Conservation (phyloP, 1,284 basidiomycete species). For the Cutaneotrichosporon mucoides region DNA sequence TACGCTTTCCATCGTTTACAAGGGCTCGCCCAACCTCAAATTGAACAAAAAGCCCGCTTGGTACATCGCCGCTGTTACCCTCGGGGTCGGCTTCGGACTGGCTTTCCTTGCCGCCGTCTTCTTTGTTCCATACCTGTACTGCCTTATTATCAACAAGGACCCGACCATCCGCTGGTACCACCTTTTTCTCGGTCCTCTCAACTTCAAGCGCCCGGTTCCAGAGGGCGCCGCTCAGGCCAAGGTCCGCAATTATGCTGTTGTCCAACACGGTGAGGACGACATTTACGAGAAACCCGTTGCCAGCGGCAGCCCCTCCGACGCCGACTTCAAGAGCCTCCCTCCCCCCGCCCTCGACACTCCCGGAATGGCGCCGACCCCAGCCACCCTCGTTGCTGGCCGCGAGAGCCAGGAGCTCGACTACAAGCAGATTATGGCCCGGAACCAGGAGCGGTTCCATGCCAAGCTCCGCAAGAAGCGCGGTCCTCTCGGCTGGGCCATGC, state of each 20-base stretch:
- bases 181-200: slow-evolving; percentile 50
- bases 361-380: slow-evolving; percentile 1
- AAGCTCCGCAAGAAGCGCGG: slow-evolving; percentile 29
- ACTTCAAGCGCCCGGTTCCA: slow-evolving; percentile 44
- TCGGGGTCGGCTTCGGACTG: slow-evolving; percentile 49
- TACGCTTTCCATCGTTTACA: slow-evolving; percentile 49
- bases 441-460: slow-evolving; percentile 31
- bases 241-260: slow-evolving; percentile 26
- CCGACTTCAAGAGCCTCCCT: slow-evolving; percentile 23
- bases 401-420: slow-evolving; percentile 17
- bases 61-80: slow-evolving; percentile 44
- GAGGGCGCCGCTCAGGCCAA: slow-evolving; percentile 19
- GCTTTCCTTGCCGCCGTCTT: slow-evolving; percentile 47
- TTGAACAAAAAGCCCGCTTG: slow-evolving; percentile 44
- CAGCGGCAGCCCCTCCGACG: background rate
- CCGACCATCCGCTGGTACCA: slow-evolving; percentile 48
- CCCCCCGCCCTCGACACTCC: slow-evolving; percentile 19
- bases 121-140: slow-evolving; percentile 53
- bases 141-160: slow-evolving; percentile 51
- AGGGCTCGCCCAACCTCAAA: slow-evolving; percentile 50
- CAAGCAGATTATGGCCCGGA: slow-evolving; percentile 25
- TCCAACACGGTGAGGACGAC: slow-evolving; percentile 35
- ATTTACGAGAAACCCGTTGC: slow-evolving; percentile 14
- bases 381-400: background rate
- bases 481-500: slow-evolving; percentile 41